A percentile compares a stretch with the other conserved stretches of the same genome.
These are phyloP conservation scores for Podila epigama DNA, from an alignment of 192 early-diverging fungal genomes.

Conservation along the genomic window DNA sequence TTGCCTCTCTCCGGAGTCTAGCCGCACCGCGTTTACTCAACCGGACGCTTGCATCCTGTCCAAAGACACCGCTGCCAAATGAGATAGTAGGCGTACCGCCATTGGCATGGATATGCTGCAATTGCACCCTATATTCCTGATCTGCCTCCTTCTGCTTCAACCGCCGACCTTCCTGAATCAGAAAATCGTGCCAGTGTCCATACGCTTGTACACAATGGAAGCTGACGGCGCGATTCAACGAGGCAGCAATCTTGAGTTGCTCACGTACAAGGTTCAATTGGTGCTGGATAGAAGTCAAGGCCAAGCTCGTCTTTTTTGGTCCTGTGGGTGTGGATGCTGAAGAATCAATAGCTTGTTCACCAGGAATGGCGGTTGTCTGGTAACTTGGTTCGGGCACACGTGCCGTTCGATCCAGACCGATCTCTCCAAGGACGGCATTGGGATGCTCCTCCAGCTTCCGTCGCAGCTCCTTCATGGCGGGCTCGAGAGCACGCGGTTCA, in stretches of 20 bases:
- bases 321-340: not conserved
- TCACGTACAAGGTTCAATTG: conserved; percentile 64
- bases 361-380: not conserved
- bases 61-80: not conserved
- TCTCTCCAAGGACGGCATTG: conserved; percentile 64
- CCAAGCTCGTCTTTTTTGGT: conserved; percentile 48
- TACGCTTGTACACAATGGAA: conserved; percentile 85
- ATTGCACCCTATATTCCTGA: conserved; percentile 9
- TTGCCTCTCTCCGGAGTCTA: conserved; percentile 22
- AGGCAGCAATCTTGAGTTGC: conserved; percentile 77
- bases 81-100: conserved; percentile 1
- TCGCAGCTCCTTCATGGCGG: conserved; percentile 42
- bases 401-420: conserved; percentile 69
- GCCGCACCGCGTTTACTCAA: conserved; percentile 22
- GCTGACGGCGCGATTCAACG: conserved; percentile 66
- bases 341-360: not conserved
- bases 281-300: conserved; percentile 51
- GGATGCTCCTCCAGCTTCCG: conserved; percentile 47
- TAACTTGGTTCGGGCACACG: conserved; percentile 28
- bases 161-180: conserved; percentile 50
- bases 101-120: conserved; percentile 22
- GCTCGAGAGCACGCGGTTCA: conserved; percentile 29
- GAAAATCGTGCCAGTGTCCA: conserved; percentile 60
- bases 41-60: not conserved
- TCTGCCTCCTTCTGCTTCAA: conserved; percentile 28